These are phyloP conservation scores for Dothiorella sarmentorum DNA, from an alignment of 2,329 filamentous ascomycete species.

Conservation along the genomic window DNA sequence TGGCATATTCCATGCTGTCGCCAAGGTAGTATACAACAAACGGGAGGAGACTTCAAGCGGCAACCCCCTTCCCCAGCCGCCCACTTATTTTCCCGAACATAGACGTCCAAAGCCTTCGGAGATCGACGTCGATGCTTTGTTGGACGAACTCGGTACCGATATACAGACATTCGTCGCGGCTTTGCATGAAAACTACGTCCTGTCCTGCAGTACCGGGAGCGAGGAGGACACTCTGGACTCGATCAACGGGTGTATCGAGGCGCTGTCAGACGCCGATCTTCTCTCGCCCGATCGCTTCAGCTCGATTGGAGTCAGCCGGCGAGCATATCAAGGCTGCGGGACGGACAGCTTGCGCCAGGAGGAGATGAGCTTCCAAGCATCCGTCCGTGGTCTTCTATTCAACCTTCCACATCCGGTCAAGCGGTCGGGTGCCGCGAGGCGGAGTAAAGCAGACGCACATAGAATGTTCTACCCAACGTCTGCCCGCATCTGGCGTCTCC, in stretches of 20 bases:
- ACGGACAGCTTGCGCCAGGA: slow-evolving; percentile 81
- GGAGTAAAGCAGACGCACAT: slow-evolving; percentile 57
- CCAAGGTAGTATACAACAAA: slow-evolving; percentile 96
- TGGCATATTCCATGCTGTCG: slow-evolving; percentile 93
- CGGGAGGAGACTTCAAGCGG: slow-evolving; percentile 47
- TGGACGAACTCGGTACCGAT: slow-evolving; percentile 91
- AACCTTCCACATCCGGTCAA: slow-evolving; percentile 83
- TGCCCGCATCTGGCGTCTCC: slow-evolving; percentile 76
- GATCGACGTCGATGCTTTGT: slow-evolving; percentile 61
- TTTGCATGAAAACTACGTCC: slow-evolving; percentile 87
- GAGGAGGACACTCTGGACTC: slow-evolving; percentile 67
- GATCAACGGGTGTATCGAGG: slow-evolving; percentile 79
- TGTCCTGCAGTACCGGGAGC: slow-evolving; percentile 69
- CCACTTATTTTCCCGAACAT: slow-evolving; percentile 45
- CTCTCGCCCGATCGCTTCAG: slow-evolving; percentile 72
- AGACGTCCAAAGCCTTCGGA: slow-evolving; percentile 44
- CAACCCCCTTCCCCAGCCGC: slow-evolving; percentile 38
- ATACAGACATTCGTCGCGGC: slow-evolving; percentile 85
- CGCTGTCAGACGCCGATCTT: slow-evolving; percentile 82
- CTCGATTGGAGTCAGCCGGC: slow-evolving; percentile 52
- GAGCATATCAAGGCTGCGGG: slow-evolving; percentile 48
- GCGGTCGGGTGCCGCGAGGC: slow-evolving; percentile 34
- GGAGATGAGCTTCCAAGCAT: slow-evolving; percentile 89
- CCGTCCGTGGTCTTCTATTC: slow-evolving; percentile 81
- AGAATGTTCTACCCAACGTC: slow-evolving; percentile 93